phyloP scores from a whole-genome alignment of 1,284 basidiomycete genomes.

The Ustilago xerochloae region DNA sequence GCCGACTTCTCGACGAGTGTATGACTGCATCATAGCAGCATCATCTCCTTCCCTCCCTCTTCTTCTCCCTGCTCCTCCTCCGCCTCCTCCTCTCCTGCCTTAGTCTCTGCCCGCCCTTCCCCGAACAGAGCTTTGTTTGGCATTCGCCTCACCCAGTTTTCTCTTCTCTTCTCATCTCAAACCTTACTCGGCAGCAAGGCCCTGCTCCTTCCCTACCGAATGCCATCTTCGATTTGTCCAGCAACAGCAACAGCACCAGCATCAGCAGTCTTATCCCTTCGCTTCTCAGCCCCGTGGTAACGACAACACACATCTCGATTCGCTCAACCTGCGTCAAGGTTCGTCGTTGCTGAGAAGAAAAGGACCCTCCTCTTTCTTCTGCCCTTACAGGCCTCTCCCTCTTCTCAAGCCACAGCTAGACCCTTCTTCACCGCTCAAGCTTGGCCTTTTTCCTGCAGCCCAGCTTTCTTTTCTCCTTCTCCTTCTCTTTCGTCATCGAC shows the following conservation, averaged over 20 bases:
- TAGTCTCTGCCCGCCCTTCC: constrained; percentile 7
- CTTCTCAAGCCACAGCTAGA: constrained; percentile 34
- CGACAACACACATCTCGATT: neutral
- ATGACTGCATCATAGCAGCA: constrained; percentile 32
- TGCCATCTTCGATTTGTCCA: neutral
- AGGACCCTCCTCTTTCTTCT: constrained; percentile 8
- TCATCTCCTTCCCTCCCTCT: constrained; percentile 2
- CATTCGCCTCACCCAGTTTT: constrained; percentile 6
- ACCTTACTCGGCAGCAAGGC: neutral
- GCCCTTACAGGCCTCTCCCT: neutral
- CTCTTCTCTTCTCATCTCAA: neutral
- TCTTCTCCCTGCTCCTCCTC: neutral
- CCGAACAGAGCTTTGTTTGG: constrained; percentile 5
- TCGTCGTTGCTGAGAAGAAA: constrained; percentile 13
- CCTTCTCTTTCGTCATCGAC: constrained; percentile 36
- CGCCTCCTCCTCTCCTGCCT: neutral
- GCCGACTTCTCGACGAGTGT: constrained; percentile 1
- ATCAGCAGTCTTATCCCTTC: neutral
- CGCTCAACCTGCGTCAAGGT: neutral
- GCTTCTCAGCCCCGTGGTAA: neutral
- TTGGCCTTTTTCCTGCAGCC: too few relatives aligned
- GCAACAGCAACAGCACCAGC: neutral
- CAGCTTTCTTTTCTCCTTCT: neutral
- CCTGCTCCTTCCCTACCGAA: neutral
- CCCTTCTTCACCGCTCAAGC: constrained; percentile 17